Base-by-base conservation (phyloP, 2,329 filamentous ascomycete species). In the Aurifilum marmelostoma region DNA sequence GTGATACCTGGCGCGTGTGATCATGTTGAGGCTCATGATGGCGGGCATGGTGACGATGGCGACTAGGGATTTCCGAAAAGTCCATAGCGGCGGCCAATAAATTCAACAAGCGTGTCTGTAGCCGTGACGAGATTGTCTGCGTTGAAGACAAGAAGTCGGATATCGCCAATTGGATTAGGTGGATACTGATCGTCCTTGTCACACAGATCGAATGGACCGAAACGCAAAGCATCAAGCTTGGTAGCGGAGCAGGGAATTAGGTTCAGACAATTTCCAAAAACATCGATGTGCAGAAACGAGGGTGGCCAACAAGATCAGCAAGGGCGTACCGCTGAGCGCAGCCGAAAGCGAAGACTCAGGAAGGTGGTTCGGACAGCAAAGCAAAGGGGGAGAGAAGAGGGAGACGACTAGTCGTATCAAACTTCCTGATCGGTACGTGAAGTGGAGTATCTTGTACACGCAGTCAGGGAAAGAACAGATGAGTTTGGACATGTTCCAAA, bases 41-140 rank as follows among this genome's bases (percentile, higher is more conserved):
- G 66, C 29, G 58, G 3, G 29, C n/a, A 14, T 27, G 63, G 52
- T 50, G 66, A 61, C 39, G 21, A 66, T 32, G 24, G 21, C 34
- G 59, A 12, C 62, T 27, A 11, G 50, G 24, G 39, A 21, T 41
- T 32, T 59, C 50, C 24, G 50, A 29, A 21, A 47, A 54, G 4
- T 37, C 63, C 69, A 70, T 70, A 18, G 18, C 37, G 58, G 24
- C 56, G 37, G 11, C 47, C 29, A n/a, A 9, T 39, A 18, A 21
- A 16, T 56, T 12, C 63, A 24, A 27, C 37, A 21, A 62, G 24
- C 37, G 34, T 12, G 37, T 24, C 18, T 65, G 32, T 24, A 24
- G 34, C 7, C 7, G 34, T 16, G 21, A 9, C 34, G 62, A 8
- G 21, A 11, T 43, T 6, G 4, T 29, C 60, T 43, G n/a, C 16